Percentiles rank a stretch among this genome's conserved stretches.
Conservation (phyloP, 352 stramenopile species). For the Phytophthora idaei region DNA sequence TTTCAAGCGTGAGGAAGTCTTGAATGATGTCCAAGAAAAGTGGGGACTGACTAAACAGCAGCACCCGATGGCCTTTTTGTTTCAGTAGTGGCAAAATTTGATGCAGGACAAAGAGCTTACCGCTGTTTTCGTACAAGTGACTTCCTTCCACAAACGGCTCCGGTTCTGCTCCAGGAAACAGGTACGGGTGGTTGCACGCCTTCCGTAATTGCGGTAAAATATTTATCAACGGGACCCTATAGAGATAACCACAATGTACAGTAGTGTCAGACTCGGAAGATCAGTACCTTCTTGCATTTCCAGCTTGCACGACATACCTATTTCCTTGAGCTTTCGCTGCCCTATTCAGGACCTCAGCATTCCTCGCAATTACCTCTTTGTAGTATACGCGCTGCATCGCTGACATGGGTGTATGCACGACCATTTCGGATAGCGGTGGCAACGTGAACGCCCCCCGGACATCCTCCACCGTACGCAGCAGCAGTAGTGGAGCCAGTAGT, state of each 20-base stretch:
- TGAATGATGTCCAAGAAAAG: slow-evolving; percentile 83
- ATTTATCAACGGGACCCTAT: slow-evolving; percentile 93
- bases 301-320: slow-evolving; percentile 21
- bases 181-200: slow-evolving; percentile 89
- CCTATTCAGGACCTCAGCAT: slow-evolving; percentile 59
- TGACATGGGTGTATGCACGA: slow-evolving; percentile 77
- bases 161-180: slow-evolving; percentile 88
- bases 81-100: slow-evolving; percentile 81
- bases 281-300: not conserved
- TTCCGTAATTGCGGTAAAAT: slow-evolving; percentile 95
- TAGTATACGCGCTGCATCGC: slow-evolving; percentile 85
- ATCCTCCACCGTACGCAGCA: slow-evolving; percentile 73
- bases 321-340: slow-evolving; percentile 35
- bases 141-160: slow-evolving; percentile 77
- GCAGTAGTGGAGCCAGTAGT: slow-evolving; percentile 60
- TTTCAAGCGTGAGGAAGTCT: slow-evolving; percentile 76
- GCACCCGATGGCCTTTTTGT: slow-evolving; percentile 80
- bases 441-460: slow-evolving; percentile 73
- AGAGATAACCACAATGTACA: not conserved
- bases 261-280: not conserved
- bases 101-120: slow-evolving; percentile 88
- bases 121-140: slow-evolving; percentile 79
- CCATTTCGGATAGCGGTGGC: slow-evolving; percentile 74
- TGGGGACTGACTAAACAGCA: slow-evolving; percentile 84
- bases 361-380: slow-evolving; percentile 78